Conservation (phyloP, 2,329 filamentous ascomycete genomes). For the Dactylellina leptospora region DNA sequence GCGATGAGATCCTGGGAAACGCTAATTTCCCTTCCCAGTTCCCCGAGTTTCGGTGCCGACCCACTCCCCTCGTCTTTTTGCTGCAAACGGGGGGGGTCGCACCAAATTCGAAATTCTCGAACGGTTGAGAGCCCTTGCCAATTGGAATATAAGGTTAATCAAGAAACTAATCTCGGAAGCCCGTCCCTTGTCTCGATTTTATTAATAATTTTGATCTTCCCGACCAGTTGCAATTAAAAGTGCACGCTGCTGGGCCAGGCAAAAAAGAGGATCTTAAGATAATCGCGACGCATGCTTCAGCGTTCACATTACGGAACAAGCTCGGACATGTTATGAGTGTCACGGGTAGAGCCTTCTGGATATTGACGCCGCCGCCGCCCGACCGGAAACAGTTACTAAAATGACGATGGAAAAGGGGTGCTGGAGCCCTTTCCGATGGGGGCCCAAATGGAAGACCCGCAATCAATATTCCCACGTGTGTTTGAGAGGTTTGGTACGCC, state of each 20-base stretch:
- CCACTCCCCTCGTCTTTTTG: constrained; percentile 33
- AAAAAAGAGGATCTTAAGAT: constrained; percentile 4
- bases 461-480: constrained; percentile 41
- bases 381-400: constrained; percentile 16
- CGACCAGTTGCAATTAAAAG: constrained; percentile 2
- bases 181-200: constrained; percentile 48
- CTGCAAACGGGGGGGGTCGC: constrained; percentile 21
- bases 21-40: constrained; percentile 50
- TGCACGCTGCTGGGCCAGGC: not conserved
- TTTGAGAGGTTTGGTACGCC: constrained; percentile 29
- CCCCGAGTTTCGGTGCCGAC: constrained; percentile 45
- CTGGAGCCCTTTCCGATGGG: constrained; percentile 17
- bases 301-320: constrained; percentile 12
- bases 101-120: constrained; percentile 34
- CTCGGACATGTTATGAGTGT: constrained; percentile 27
- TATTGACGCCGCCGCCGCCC: constrained; percentile 3
- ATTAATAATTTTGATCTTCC: constrained; percentile 21
- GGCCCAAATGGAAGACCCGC: not conserved
- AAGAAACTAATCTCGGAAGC: constrained; percentile 43
- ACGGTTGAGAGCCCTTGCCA: constrained; percentile 12
- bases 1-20: constrained; percentile 29
- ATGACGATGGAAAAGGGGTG: constrained; percentile 12
- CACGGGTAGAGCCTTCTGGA: constrained; percentile 15
- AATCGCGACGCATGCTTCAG: constrained; percentile 12
- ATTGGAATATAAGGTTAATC: constrained; percentile 10